Evolutionary conservation across 1,284 basidiomycete genomes (phyloP).

Genomic region (Naganishia sp.): DNA sequence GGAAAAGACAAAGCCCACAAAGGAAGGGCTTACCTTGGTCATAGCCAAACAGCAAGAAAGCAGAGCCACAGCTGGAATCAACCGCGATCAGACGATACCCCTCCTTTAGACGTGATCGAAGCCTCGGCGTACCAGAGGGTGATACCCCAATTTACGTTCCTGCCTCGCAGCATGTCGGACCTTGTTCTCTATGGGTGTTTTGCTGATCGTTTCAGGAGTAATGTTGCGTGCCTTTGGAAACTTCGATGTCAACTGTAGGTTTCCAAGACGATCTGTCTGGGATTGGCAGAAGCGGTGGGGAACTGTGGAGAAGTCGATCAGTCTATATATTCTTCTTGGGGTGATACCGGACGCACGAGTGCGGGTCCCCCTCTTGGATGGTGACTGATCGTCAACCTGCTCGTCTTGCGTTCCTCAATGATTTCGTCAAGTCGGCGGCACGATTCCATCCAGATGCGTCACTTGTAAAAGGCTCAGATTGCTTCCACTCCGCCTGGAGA

Average conservation of each 20-base stretch:
- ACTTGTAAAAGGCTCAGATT: no score
- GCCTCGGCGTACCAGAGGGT: slow-evolving; percentile 32
- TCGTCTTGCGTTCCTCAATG: neutral
- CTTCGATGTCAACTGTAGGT: neutral
- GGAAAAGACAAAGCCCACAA: slow-evolving; percentile 51
- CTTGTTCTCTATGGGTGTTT: neutral
- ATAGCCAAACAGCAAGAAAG: slow-evolving; percentile 33
- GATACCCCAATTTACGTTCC: slow-evolving; percentile 34
- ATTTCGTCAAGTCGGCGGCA: neutral
- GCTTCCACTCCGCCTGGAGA: no score
- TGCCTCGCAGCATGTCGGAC: slow-evolving; percentile 31
- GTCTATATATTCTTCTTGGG: slow-evolving; percentile 1
- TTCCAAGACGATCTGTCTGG: neutral
- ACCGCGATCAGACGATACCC: neutral
- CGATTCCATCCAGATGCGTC: no score
- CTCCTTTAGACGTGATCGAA: neutral
- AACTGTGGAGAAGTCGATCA: slow-evolving; percentile 3
- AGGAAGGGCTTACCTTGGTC: slow-evolving; percentile 46
- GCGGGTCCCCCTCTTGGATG: slow-evolving; percentile 13
- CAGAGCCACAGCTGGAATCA: slow-evolving; percentile 28
- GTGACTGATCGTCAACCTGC: neutral
- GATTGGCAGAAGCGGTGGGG: neutral
- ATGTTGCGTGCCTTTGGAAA: neutral
- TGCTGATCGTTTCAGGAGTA: neutral
- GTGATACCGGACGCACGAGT: neutral